Base-by-base conservation (phyloP, 2,329 filamentous ascomycete genomes). In the Fusarium concolor region DNA sequence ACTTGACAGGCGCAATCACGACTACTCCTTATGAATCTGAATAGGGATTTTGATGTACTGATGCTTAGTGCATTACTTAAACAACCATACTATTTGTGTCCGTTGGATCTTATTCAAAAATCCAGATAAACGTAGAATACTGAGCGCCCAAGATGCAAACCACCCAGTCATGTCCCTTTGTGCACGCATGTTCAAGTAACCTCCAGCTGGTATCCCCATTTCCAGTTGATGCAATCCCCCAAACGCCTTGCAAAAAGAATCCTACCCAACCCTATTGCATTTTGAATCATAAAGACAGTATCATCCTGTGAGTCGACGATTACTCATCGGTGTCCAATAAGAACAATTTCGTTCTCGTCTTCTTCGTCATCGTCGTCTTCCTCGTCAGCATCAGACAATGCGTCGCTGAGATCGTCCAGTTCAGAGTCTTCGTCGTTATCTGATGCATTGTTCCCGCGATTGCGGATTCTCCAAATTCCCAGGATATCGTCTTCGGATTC, bases 401-500 rank as follows among this genome's bases (percentile, higher is more conserved):
- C 80, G 20, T 82, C 79, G 29, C 73, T 72, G 15, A 79, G 80
- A 14, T 75, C 74, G 22, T 84, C 83, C 6, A 83, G 81, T 22
- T 82, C 82, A 18, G 80, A 78, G 2, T 85, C 84, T 20, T 84
- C 83, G 4, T 85, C 83, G 9, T 84, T 83, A 10, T 76, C 80
- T 5, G 80, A 81, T n/a, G 79, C 81, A 20, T 86, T 84, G 4
- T 84, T 83, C 20, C 80, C 79, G 3, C 82, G 81, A 8, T 81
- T 81, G 14, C 80, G 78, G 11, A 77, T 80, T 44, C 74, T 83
- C 86, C 87, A 90, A 49, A 90, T 84, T 29, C 85, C 84, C 29
- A 90, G 72, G 58, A 90, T 84, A 56, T 88, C 87, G 10, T 84
- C 82, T 18, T 86, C 84, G 1, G 84, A 85, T 17, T 87, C 85